Evolutionary conservation across 148 eudicot species (phyloP).

Genomic region (Spergularia bocconei): DNA sequence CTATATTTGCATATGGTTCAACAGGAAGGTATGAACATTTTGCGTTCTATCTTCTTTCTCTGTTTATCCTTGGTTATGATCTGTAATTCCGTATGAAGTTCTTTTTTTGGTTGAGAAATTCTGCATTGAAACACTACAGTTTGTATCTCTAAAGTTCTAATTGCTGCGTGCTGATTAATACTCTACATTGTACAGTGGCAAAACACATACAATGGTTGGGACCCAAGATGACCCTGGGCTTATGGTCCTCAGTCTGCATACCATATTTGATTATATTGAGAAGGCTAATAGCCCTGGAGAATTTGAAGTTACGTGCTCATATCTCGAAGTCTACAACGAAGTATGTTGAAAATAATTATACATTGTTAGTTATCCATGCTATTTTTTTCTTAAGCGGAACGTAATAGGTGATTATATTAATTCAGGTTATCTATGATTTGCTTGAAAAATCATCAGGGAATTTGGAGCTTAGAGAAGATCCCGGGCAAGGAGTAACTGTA

Average conservation of each 20-base stretch:
- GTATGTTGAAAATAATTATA: slow-evolving; percentile 30
- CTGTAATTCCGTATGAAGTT: not conserved
- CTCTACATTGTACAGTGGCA: slow-evolving; percentile 57
- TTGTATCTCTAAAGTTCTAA: not conserved
- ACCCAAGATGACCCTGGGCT: slow-evolving; percentile 75
- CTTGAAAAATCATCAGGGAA: slow-evolving; percentile 87
- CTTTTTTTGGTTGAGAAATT: too few relatives aligned
- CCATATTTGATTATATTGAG: slow-evolving; percentile 62
- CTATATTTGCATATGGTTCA: slow-evolving; percentile 87
- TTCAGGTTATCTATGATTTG: slow-evolving; percentile 87
- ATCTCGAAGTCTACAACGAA: slow-evolving; percentile 91
- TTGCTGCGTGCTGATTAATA: not conserved
- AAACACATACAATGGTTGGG: slow-evolving; percentile 86
- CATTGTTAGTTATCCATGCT: not conserved
- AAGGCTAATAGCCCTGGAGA: slow-evolving; percentile 48
- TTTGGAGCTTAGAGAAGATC: slow-evolving; percentile 87
- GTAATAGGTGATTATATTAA: slow-evolving; percentile 20
- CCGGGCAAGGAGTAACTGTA: slow-evolving; percentile 69
- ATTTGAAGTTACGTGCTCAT: slow-evolving; percentile 77
- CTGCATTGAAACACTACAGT: not conserved
- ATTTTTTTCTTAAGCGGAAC: slow-evolving; percentile 10
- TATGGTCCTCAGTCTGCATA: slow-evolving; percentile 82
- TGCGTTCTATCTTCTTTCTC: not conserved
- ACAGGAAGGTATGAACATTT: slow-evolving; percentile 64
- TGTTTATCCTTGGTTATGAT: not conserved